Percentiles rank a stretch among this genome's conserved stretches.
These are phyloP conservation scores for Pseudozyma hubeiensis DNA, from an alignment of 1,284 basidiomycete genomes.

Conservation along the genomic window DNA sequence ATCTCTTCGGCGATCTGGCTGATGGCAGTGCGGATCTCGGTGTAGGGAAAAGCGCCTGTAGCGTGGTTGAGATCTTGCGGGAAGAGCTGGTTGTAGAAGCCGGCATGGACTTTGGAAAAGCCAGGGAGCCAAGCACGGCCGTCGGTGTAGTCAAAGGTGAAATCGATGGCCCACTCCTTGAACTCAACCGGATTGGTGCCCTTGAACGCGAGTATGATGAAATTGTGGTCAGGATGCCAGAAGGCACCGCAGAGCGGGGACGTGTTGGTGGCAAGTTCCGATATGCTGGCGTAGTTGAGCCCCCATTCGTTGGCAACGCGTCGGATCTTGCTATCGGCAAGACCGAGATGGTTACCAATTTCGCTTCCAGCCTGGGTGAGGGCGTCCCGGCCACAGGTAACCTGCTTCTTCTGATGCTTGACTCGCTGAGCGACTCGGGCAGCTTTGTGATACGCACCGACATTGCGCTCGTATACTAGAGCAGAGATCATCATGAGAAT, in stretches of 20 bases:
- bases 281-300: slow-evolving; percentile 45
- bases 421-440: slow-evolving; percentile 6
- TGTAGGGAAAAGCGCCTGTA: slow-evolving; percentile 37
- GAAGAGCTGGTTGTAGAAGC: slow-evolving; percentile 54
- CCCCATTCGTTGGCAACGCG: slow-evolving; percentile 45
- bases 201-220: slow-evolving; percentile 52
- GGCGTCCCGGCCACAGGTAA: slow-evolving; percentile 5
- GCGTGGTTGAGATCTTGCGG: slow-evolving; percentile 34
- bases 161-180: slow-evolving; percentile 68
- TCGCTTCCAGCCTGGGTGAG: slow-evolving; percentile 30
- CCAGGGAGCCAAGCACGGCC: slow-evolving; percentile 47
- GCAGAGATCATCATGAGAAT: slow-evolving; percentile 44
- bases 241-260: slow-evolving; percentile 48
- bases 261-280: slow-evolving; percentile 49
- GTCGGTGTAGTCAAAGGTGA: slow-evolving; percentile 56
- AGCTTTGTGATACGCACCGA: slow-evolving; percentile 22
- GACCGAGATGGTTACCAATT: slow-evolving; percentile 18
- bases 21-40: slow-evolving; percentile 34
- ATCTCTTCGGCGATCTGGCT: slow-evolving; percentile 36
- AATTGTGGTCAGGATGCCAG: slow-evolving; percentile 45
- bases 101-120: slow-evolving; percentile 44
- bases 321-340: slow-evolving; percentile 38
- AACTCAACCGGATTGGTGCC: slow-evolving; percentile 69
- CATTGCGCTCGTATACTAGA: slow-evolving; percentile 49
- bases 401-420: slow-evolving; percentile 21